A percentile compares a stretch with the other conserved stretches of the same genome.
phyloP scores from a whole-genome alignment of 106 monocot species.

The Dactylorhiza incarnata region DNA sequence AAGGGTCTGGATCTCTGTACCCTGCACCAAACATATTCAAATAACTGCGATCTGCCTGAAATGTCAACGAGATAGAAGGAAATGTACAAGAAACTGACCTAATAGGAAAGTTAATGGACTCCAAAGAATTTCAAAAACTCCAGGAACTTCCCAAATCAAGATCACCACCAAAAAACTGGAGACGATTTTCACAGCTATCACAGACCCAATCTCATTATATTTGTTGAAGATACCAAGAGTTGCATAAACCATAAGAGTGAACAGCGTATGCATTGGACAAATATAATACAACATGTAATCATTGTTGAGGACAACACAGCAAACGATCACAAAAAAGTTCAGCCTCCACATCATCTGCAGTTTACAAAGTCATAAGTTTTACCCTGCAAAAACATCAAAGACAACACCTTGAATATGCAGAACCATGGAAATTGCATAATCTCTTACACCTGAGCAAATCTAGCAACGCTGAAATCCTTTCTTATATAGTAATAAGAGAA shows the following conservation, averaged over 20 bases:
- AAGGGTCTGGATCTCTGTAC: conserved; percentile 83
- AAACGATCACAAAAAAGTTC: conserved; percentile 85
- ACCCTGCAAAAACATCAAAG: not conserved
- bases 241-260: conserved; percentile 95
- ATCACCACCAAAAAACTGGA: conserved; percentile 77
- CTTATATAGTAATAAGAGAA: conserved; percentile 96
- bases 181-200: conserved; percentile 69
- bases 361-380: conserved; percentile 8
- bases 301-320: conserved; percentile 89
- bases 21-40: conserved; percentile 29
- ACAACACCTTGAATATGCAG: not conserved
- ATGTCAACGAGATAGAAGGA: not conserved
- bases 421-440: not conserved
- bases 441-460: conserved; percentile 73
- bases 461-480: conserved; percentile 88
- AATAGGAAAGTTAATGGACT: conserved; percentile 79
- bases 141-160: conserved; percentile 91
- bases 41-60: not conserved
- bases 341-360: conserved; percentile 98
- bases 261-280: conserved; percentile 99
- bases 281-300: conserved; percentile 96
- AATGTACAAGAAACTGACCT: conserved; percentile 39
- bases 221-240: conserved; percentile 79
- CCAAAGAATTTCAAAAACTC: conserved; percentile 88
- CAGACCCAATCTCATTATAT: conserved; percentile 68